Evolutionary conservation across 306 rosid genomes (phyloP).

Genomic region (Begonia fuchsioides): DNA sequence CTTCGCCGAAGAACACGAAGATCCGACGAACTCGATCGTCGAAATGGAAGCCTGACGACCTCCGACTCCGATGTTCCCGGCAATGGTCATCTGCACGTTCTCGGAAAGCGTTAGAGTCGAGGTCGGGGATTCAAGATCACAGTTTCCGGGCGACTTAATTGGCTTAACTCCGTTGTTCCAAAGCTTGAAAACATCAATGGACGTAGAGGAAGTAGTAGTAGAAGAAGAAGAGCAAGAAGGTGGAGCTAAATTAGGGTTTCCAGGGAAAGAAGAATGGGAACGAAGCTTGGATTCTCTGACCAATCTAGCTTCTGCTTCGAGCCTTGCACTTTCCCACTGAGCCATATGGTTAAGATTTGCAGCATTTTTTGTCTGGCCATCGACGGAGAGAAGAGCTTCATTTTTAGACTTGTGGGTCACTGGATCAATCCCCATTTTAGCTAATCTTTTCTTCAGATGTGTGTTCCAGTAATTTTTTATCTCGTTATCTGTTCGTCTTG

Average conservation of each 20-base stretch:
- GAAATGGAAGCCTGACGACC: too few species aligned
- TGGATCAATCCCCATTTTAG: constrained; percentile 97
- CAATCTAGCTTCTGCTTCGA: constrained; percentile 93
- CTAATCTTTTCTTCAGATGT: constrained; percentile 78
- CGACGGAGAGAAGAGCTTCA: constrained; percentile 44
- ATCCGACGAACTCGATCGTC: too few species aligned
- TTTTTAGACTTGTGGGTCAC: constrained; percentile 88
- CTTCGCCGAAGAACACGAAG: constrained; percentile 28
- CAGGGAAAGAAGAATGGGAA: constrained; percentile 29
- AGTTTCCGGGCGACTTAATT: constrained; percentile 10
- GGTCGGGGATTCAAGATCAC: constrained; percentile 73
- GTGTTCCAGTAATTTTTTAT: constrained; percentile 98
- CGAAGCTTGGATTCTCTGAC: constrained; percentile 81
- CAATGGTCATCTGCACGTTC: constrained; percentile 10
- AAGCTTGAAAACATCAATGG: constrained; percentile 5
- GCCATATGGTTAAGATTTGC: constrained; percentile 97
- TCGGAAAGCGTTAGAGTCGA: constrained; percentile 66
- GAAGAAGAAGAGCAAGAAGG: constrained; percentile 24
- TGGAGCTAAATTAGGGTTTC: constrained; percentile 8
- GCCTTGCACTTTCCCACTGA: constrained; percentile 98
- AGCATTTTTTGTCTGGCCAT: constrained; percentile 73
- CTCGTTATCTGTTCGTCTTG: constrained; percentile 92
- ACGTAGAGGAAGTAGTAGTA: constrained; percentile 11
- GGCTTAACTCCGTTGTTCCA: constrained; percentile 2
- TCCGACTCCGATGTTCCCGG: too few species aligned